These are phyloP conservation scores for Beta corolliflora DNA, from an alignment of 179 eudicot genomes.

Conservation along the genomic window DNA sequence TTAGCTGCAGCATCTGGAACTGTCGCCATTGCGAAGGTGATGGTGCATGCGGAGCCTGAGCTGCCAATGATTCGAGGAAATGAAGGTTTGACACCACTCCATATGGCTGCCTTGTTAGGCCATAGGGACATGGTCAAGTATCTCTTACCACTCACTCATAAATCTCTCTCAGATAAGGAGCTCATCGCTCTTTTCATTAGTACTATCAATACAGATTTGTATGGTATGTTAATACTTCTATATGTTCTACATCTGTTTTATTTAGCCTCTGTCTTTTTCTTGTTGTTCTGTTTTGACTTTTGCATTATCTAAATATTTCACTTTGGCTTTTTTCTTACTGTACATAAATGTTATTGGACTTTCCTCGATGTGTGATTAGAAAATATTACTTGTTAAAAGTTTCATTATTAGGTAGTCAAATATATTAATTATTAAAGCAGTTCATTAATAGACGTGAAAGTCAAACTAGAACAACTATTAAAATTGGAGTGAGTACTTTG, in stretches of 20 bases:
- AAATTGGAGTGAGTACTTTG: too few relatives aligned
- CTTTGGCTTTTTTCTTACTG: too few relatives aligned
- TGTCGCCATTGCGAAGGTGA: conserved; percentile 28
- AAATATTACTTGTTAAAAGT: too few relatives aligned
- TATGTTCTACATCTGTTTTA: background rate
- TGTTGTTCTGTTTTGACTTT: background rate
- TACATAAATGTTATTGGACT: background rate
- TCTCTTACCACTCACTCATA: conserved; percentile 19
- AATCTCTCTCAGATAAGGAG: background rate
- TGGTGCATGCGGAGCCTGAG: conserved; percentile 20
- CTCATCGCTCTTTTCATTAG: conserved; percentile 10
- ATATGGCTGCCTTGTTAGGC: conserved; percentile 42
- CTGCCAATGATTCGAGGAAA: conserved; percentile 26
- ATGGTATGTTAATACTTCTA: conserved; percentile 20
- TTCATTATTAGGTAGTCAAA: too few relatives aligned
- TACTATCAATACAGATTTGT: conserved; percentile 19
- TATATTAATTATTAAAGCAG: too few relatives aligned
- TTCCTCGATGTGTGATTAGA: background rate
- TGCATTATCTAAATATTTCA: too few relatives aligned
- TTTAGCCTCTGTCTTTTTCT: conserved; percentile 22
- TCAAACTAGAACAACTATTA: too few relatives aligned
- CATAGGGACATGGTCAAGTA: conserved; percentile 36
- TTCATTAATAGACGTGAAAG: too few relatives aligned
- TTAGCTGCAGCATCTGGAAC: conserved; percentile 49
- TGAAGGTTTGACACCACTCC: conserved; percentile 34